Evolutionary conservation across 2,329 filamentous ascomycete genomes (phyloP).

Genomic region (Fusarium concolor): DNA sequence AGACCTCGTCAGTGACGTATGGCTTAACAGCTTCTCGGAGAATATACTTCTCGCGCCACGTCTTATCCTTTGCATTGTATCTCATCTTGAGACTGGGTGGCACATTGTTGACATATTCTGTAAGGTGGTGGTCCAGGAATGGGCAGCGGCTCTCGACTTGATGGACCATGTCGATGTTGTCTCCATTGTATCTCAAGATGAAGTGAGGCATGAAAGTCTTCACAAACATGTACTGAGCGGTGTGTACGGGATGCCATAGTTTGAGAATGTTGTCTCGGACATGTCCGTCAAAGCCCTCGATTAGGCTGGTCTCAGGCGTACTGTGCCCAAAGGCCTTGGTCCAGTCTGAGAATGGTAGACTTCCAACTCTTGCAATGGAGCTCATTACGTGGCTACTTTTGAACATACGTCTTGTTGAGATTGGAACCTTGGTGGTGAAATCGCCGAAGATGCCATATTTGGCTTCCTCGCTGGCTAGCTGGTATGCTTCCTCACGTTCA

Average conservation of each 20-base stretch:
- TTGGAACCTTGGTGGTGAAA: background rate
- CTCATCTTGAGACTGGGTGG: conserved; percentile 12
- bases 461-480: background rate
- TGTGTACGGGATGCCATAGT: background rate
- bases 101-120: conserved; percentile 2
- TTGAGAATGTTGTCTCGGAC: background rate
- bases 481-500: background rate
- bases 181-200: conserved; percentile 7
- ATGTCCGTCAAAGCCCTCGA: background rate
- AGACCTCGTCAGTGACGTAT: conserved; percentile 7
- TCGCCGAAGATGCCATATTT: conserved; percentile 3
- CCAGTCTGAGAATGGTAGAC: background rate
- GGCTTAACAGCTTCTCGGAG: conserved; percentile 5
- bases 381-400: background rate
- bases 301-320: background rate
- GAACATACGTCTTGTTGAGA: background rate
- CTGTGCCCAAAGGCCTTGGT: background rate
- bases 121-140: conserved; percentile 7
- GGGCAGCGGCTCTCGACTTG: conserved; percentile 10
- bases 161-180: conserved; percentile 11
- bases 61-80: conserved; percentile 1
- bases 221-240: conserved; percentile 2
- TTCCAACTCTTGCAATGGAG: conserved; percentile 4
- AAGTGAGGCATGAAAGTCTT: conserved; percentile 6
- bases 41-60: conserved; percentile 4